Base-by-base conservation (phyloP, 2,329 filamentous ascomycete genomes). In the Dactylellina cionopaga region DNA sequence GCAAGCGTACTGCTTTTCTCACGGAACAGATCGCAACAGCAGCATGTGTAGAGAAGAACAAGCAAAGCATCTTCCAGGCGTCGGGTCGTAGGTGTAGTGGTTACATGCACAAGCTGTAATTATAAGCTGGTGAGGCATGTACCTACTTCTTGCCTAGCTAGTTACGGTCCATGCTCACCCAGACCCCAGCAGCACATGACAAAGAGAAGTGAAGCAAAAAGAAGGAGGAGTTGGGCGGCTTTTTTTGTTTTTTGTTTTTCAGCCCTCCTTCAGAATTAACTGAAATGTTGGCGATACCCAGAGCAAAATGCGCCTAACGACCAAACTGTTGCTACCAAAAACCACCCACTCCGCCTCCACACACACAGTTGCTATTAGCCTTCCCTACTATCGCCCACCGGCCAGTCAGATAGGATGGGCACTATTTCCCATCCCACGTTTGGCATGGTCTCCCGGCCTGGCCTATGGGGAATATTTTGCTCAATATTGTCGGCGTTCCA, bases 291-390 rank as follows among this genome's bases (percentile, higher is more conserved):
- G 65, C 63, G 56, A 51, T 55, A 63, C 65, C 58, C 49, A 58
- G 49, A 55, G 56, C 33, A 70, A 70, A 70, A 70, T 70, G 56
- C 65, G 65, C 65, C 65, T 70, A 70, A 70, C 65, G 56, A 51
- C 49, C 65, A 54, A 25, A 56, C 55, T 69, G 62, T 47, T 69
- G 64, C 64, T 47, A 60, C 64, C 54, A 56, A 60, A 70, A 31
- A 62, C 7, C 59, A 33, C 31, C 47, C 56, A 70, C 65, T 70
- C 49, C 65, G 65, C 65, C 65, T 70, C 59, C 59, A 64, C 59
- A 64, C 59, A 64, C 10, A n/a, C 43, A 62, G 33, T 55, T 13
- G 11, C 47, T 60, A 70, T 60, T 60, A 70, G 65, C 65, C 65
- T 70, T 62, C 56, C 65, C 58, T n/a, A 58, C 25, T 66, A 52